Percentiles rank a stretch among this genome's conserved stretches.
Conservation (phyloP, 441 rosid species). For the Erysimum pusillum region DNA sequence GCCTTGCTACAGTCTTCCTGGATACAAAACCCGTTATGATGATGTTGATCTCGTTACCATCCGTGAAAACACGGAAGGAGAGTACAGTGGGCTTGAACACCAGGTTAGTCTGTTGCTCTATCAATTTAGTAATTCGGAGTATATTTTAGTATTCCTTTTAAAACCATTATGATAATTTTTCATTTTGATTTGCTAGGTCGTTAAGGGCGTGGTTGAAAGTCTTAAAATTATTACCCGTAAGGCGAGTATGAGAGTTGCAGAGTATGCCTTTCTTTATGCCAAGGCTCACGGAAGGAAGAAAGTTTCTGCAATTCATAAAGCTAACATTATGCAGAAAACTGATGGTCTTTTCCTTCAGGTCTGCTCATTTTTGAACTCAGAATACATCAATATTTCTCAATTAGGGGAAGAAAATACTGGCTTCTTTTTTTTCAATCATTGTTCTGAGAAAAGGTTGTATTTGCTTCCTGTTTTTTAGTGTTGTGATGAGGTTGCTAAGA, state of each 20-base stretch:
- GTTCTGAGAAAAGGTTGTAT: conserved; percentile 25
- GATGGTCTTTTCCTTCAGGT: conserved; percentile 99
- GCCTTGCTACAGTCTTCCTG: conserved; percentile 96
- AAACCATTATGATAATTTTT: conserved; percentile 4
- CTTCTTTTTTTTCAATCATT: not conserved
- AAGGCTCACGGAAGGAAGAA: conserved; percentile 91
- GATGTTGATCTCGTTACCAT: conserved; percentile 90
- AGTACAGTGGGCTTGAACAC: conserved; percentile 98
- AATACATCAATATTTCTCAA: conserved; percentile 27
- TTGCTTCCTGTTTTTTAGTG: conserved; percentile 61
- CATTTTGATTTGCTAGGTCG: conserved; percentile 66
- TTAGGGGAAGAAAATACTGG: conserved; percentile 2
- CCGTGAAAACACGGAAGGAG: conserved; percentile 99
- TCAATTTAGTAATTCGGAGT: not conserved
- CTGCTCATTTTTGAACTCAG: conserved; percentile 32
- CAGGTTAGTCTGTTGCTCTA: conserved; percentile 65
- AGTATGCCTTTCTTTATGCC: conserved; percentile 96
- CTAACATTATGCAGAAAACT: conserved; percentile 99
- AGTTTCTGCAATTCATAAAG: conserved; percentile 97
- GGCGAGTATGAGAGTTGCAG: conserved; percentile 97
- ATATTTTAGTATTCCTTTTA: not conserved
- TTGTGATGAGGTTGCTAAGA: conserved; percentile 93
- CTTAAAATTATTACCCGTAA: conserved; percentile 93
- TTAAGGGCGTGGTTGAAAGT: conserved; percentile 98
- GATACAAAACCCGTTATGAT: conserved; percentile 94